These are phyloP conservation scores for Lomentospora prolificans DNA, from an alignment of 2,329 filamentous ascomycete genomes.

Conservation along the genomic window DNA sequence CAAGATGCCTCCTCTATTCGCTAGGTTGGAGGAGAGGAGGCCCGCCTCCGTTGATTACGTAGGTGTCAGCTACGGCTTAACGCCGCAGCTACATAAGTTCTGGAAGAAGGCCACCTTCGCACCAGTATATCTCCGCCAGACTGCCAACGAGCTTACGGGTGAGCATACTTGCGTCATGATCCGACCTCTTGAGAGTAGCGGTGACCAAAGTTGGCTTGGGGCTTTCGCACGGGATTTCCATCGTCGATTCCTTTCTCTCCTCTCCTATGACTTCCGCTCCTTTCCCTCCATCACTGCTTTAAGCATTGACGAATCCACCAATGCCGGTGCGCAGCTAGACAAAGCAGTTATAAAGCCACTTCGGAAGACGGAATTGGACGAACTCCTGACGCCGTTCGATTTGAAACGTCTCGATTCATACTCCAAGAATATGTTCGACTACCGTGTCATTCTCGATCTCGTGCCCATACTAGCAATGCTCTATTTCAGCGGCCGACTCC, in stretches of 20 bases:
- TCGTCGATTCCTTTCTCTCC: constrained; percentile 76
- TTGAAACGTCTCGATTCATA: constrained; percentile 92
- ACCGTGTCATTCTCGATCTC: constrained; percentile 92
- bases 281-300: constrained; percentile 73
- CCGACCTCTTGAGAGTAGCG: constrained; percentile 58
- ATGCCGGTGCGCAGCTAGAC: constrained; percentile 59
- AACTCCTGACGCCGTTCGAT: constrained; percentile 77
- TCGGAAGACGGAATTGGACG: constrained; percentile 67
- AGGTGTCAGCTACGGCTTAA: constrained; percentile 91
- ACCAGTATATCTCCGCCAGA: constrained; percentile 90
- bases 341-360: constrained; percentile 40
- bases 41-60: constrained; percentile 80
- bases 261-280: constrained; percentile 84
- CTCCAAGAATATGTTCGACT: constrained; percentile 93
- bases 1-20: constrained; percentile 87
- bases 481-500: constrained; percentile 75
- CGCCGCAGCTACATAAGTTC: constrained; percentile 80
- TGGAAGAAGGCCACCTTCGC: constrained; percentile 85
- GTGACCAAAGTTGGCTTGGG: constrained; percentile 75
- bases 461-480: constrained; percentile 71
- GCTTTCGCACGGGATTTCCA: constrained; percentile 93
- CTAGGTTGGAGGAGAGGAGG: constrained; percentile 73
- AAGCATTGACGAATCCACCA: constrained; percentile 80
- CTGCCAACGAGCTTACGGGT: constrained; percentile 88
- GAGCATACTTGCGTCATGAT: constrained; percentile 99